Conservation (phyloP, 768 basidiomycete species). For the Boletales sp. region DNA sequence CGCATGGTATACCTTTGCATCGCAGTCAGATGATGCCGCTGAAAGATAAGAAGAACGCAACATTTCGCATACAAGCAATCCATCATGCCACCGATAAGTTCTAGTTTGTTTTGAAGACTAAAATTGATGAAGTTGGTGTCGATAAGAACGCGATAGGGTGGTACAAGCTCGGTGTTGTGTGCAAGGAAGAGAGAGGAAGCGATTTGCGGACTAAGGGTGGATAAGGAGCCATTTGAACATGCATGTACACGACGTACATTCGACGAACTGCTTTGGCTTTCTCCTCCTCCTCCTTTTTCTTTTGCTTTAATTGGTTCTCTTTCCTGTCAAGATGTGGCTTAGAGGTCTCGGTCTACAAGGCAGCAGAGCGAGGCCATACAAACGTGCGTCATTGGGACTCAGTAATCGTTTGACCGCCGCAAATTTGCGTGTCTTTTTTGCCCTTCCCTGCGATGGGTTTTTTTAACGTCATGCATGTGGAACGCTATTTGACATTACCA, state of each 20-base stretch:
- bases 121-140: constrained; percentile 99
- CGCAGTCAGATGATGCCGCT: constrained; percentile 1
- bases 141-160: constrained; percentile 94
- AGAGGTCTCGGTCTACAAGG: neutral
- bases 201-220: constrained; percentile 60
- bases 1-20: constrained; percentile 85
- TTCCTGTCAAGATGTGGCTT: constrained; percentile 53
- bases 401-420: constrained; percentile 91
- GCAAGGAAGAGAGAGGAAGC: constrained; percentile 93
- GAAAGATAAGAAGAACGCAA: constrained; percentile 33
- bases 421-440: constrained; percentile 93
- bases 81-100: constrained; percentile 98
- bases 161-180: constrained; percentile 93
- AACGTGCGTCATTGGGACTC: constrained; percentile 87
- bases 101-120: constrained; percentile 95
- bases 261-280: constrained; percentile 75
- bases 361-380: constrained; percentile 51
- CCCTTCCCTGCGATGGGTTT: constrained; percentile 61
- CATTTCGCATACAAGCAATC: constrained; percentile 98
- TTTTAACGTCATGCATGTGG: neutral
- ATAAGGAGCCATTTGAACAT: neutral
- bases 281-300: constrained; percentile 77
- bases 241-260: constrained; percentile 52
- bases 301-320: constrained; percentile 87
- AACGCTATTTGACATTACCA: too few relatives aligned